A percentile compares a stretch with the other conserved stretches of the same genome.
These are phyloP conservation scores for Clavaria fumosa DNA, from an alignment of 768 basidiomycete genomes.

Conservation along the genomic window DNA sequence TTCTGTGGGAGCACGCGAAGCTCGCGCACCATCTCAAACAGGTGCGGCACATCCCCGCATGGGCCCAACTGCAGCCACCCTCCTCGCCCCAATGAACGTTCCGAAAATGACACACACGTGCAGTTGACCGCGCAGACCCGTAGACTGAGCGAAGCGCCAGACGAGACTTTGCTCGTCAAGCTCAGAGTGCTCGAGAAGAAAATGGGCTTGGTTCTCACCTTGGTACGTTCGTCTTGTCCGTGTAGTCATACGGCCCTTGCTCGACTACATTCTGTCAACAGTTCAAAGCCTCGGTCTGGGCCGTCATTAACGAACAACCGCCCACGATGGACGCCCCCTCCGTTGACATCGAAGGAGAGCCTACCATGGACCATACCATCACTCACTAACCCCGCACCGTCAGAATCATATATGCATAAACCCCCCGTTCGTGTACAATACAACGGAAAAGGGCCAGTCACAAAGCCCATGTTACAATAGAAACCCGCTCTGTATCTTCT, in stretches of 20 bases:
- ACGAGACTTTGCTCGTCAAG: slow-evolving; percentile 58
- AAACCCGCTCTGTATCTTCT: no score
- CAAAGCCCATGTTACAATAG: no score
- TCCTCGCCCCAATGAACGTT: background rate
- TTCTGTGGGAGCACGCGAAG: slow-evolving; percentile 89
- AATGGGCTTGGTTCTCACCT: slow-evolving; percentile 86
- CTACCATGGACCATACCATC: slow-evolving; percentile 17
- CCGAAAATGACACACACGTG: slow-evolving; percentile 20
- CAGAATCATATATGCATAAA: background rate
- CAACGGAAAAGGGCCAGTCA: no score
- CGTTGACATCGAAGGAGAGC: slow-evolving; percentile 11
- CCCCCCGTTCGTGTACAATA: no score
- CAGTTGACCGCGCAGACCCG: slow-evolving; percentile 59
- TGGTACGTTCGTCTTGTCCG: slow-evolving; percentile 34
- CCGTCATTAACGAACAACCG: slow-evolving; percentile 76
- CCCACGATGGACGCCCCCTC: slow-evolving; percentile 16
- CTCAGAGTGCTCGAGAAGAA: slow-evolving; percentile 79
- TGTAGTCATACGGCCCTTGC: background rate
- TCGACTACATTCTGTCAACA: slow-evolving; percentile 16
- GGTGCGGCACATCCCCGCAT: no score
- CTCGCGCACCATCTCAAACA: slow-evolving; percentile 65
- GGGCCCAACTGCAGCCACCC: no score
- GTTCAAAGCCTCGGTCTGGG: slow-evolving; percentile 98
- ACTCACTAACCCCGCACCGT: slow-evolving; percentile 8
- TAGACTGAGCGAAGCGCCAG: slow-evolving; percentile 56